phyloP scores from a whole-genome alignment of 2,329 filamentous ascomycete species.

The Penicillium oxalicum region DNA sequence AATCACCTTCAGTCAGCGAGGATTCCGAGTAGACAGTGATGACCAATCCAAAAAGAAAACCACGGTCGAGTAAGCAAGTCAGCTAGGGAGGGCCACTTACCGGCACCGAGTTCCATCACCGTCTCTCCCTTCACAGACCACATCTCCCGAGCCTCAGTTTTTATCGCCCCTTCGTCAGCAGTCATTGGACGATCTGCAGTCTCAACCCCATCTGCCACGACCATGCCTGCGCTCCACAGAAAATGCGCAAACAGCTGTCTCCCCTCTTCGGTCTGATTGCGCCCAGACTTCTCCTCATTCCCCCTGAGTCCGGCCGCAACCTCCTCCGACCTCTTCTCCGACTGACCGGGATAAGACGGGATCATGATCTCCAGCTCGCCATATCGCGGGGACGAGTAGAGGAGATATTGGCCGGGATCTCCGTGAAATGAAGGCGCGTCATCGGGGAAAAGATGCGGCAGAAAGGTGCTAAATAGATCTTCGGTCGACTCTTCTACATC shows the following conservation, averaged over 20 bases:
- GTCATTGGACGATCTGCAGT: conserved; percentile 16
- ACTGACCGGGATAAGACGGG: conserved; percentile 40
- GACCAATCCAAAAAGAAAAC: neutral
- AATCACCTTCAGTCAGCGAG: no score
- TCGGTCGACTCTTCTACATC: conserved; percentile 34
- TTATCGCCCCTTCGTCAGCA: conserved; percentile 11
- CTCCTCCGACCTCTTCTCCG: conserved; percentile 17
- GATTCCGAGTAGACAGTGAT: neutral
- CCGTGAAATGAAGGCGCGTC: conserved; percentile 52
- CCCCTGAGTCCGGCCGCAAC: conserved; percentile 8
- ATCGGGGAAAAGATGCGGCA: conserved; percentile 52
- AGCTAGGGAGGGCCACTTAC: conserved; percentile 38
- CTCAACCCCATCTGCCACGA: conserved; percentile 41
- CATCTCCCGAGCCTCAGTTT: conserved; percentile 15
- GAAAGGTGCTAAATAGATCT: conserved; percentile 50
- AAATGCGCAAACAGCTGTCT: conserved; percentile 54
- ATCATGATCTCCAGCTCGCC: conserved; percentile 38
- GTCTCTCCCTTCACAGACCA: conserved; percentile 46
- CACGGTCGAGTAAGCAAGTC: neutral
- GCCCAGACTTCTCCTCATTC: neutral
- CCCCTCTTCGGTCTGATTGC: conserved; percentile 39
- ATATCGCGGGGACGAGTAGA: conserved; percentile 44
- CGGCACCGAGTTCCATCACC: conserved; percentile 56
- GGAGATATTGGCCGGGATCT: conserved; percentile 45
- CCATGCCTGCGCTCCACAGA: conserved; percentile 51